A percentile compares a stretch with the other conserved stretches of the same genome.
These are phyloP conservation scores for Ophiostoma sp. DNA, from an alignment of 2,329 filamentous ascomycete genomes.

Conservation along the genomic window DNA sequence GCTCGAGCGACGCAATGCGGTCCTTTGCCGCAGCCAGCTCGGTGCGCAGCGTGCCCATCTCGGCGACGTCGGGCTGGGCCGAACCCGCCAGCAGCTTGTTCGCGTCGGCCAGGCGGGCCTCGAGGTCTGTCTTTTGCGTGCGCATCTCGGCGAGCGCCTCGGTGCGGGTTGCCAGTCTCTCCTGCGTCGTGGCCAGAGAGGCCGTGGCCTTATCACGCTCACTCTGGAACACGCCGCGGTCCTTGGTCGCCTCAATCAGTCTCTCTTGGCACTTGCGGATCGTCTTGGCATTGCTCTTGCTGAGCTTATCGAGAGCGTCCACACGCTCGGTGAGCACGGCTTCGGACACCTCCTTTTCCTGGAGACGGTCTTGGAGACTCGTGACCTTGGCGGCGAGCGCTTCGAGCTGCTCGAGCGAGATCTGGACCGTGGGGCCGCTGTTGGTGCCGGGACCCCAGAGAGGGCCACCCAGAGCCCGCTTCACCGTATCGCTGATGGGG, in stretches of 20 bases:
- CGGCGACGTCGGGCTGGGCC: constrained; percentile 36
- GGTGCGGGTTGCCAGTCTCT: constrained; percentile 38
- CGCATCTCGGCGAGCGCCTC: constrained; percentile 38
- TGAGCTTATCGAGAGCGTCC: constrained; percentile 41
- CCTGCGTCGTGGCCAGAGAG: constrained; percentile 35
- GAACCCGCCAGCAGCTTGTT: constrained; percentile 33
- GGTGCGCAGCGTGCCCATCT: constrained; percentile 40
- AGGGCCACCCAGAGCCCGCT: constrained; percentile 22
- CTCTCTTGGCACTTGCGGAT: constrained; percentile 43
- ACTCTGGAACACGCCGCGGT: constrained; percentile 45
- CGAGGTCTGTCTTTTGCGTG: constrained; percentile 36
- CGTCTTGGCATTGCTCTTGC: constrained; percentile 44
- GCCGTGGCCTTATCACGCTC: constrained; percentile 39
- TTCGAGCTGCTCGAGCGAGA: constrained; percentile 34
- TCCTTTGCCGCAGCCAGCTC: constrained; percentile 39
- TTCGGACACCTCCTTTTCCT: constrained; percentile 31
- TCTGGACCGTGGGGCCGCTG: constrained; percentile 27
- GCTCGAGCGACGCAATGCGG: constrained; percentile 39
- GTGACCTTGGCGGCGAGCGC: constrained; percentile 31
- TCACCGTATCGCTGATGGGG: constrained; percentile 22
- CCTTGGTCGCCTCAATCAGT: constrained; percentile 47
- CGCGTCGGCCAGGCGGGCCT: constrained; percentile 37
- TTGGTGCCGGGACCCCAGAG: neutral
- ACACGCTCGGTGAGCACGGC: constrained; percentile 36
- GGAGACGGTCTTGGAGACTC: constrained; percentile 36